These are phyloP conservation scores for Rutstroemia sp. DNA, from an alignment of 2,329 filamentous ascomycete genomes.

Conservation along the genomic window DNA sequence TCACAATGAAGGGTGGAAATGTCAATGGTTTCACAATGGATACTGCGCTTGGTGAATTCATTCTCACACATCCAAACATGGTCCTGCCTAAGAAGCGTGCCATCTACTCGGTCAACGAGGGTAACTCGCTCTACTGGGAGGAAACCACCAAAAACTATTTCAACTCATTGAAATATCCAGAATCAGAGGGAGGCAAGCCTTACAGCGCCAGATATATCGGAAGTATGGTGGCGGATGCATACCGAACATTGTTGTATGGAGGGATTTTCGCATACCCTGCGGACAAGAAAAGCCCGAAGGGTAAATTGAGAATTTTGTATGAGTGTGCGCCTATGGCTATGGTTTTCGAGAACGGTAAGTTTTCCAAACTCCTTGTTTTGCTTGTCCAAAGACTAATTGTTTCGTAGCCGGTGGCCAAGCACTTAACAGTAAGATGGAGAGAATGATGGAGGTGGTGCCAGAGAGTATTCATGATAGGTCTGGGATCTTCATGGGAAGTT, in stretches of 20 bases:
- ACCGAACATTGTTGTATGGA: conserved; percentile 89
- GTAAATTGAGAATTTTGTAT: conserved; percentile 93
- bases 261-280: conserved; percentile 97
- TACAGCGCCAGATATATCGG: conserved; percentile 96
- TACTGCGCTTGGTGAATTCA: conserved; percentile 95
- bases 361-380: background rate
- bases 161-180: conserved; percentile 76
- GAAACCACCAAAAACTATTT: conserved; percentile 83
- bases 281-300: conserved; percentile 97
- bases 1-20: conserved; percentile 86
- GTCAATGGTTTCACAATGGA: conserved; percentile 99
- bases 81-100: conserved; percentile 67
- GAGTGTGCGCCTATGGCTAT: conserved; percentile 99
- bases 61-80: conserved; percentile 96
- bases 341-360: conserved; percentile 94
- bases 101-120: conserved; percentile 99
- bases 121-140: conserved; percentile 95
- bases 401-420: conserved; percentile 78
- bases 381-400: conserved; percentile 24
- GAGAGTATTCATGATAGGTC: conserved; percentile 92
- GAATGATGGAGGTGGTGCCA: conserved; percentile 83
- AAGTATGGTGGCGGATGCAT: conserved; percentile 97
- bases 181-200: conserved; percentile 65
- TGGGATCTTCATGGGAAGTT: conserved; percentile 93
- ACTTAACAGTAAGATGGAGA: conserved; percentile 80